Evolutionary conservation across 768 basidiomycete species (phyloP).

Genomic region (Tricholoma matsutake): DNA sequence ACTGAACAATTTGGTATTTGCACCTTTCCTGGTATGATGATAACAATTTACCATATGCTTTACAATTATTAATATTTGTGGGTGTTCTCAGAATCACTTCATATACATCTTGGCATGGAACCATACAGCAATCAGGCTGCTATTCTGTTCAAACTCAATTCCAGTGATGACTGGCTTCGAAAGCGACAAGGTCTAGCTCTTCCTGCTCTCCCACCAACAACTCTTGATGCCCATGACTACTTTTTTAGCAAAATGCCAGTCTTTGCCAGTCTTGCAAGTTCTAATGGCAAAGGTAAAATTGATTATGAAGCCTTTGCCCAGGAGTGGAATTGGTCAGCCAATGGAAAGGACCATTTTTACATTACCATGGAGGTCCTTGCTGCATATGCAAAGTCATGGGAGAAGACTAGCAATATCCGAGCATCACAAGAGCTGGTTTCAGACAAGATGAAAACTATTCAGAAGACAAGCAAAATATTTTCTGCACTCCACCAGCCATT

Average conservation of each 20-base stretch:
- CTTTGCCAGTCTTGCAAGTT: background rate
- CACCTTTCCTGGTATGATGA: constrained; percentile 17
- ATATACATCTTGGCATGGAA: background rate
- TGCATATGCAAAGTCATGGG: constrained; percentile 16
- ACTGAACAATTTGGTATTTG: constrained; percentile 20
- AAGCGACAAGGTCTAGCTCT: constrained; percentile 21
- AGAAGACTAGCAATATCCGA: constrained; percentile 13
- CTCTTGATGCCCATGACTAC: constrained; percentile 11
- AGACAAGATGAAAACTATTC: background rate
- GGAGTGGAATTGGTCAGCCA: constrained; percentile 21
- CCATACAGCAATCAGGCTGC: background rate
- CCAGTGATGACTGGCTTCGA: constrained; percentile 19
- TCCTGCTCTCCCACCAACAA: constrained; percentile 19
- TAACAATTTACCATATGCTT: constrained; percentile 1
- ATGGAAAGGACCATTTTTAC: constrained; percentile 22
- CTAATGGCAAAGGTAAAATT: constrained; percentile 8
- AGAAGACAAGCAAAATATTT: background rate
- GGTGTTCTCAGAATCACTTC: background rate
- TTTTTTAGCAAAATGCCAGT: background rate
- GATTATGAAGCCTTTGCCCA: constrained; percentile 18
- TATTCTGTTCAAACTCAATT: constrained; percentile 6
- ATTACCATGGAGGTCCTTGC: constrained; percentile 20
- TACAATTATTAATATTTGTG: background rate
- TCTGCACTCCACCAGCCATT: background rate
- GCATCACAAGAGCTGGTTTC: constrained; percentile 22